Percentiles rank a stretch among this genome's conserved stretches.
phyloP scores from a whole-genome alignment of 176 grass and related monocot genomes.

The Elaeis guineensis region DNA sequence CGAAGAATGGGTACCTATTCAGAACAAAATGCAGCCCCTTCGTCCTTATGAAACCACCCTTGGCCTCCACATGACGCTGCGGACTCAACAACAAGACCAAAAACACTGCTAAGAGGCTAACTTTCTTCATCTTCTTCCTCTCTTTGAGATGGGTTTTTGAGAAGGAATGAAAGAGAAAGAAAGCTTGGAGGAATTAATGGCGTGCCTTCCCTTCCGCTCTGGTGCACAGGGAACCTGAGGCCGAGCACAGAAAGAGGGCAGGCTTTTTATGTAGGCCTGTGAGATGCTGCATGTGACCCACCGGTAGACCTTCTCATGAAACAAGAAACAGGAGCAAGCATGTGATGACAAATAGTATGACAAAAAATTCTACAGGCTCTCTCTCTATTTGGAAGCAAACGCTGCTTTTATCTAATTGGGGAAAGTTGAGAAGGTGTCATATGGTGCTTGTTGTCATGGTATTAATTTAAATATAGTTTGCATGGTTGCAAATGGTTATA shows the following conservation, averaged over 20 bases:
- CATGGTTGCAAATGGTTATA: not conserved
- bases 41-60: slow-evolving; percentile 40
- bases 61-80: slow-evolving; percentile 11
- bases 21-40: slow-evolving; percentile 63
- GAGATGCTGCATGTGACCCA: not conserved
- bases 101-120: slow-evolving; percentile 14
- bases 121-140: not conserved
- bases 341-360: no score
- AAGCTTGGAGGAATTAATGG: not conserved
- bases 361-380: no score
- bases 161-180: slow-evolving; percentile 1
- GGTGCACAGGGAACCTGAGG: no score
- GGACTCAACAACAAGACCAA: slow-evolving; percentile 34
- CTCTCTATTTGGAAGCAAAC: no score
- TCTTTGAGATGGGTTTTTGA: slow-evolving; percentile 2
- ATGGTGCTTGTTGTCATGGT: not conserved
- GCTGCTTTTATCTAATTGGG: not conserved
- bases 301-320: not conserved
- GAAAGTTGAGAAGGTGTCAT: not conserved
- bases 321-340: no score
- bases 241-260: not conserved
- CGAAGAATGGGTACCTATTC: slow-evolving; percentile 73
- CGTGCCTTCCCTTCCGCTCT: no score
- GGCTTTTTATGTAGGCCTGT: not conserved
- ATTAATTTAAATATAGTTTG: no score